These are phyloP conservation scores for Fusarium zealandicum DNA, from an alignment of 2,329 filamentous ascomycete genomes.

Conservation along the genomic window DNA sequence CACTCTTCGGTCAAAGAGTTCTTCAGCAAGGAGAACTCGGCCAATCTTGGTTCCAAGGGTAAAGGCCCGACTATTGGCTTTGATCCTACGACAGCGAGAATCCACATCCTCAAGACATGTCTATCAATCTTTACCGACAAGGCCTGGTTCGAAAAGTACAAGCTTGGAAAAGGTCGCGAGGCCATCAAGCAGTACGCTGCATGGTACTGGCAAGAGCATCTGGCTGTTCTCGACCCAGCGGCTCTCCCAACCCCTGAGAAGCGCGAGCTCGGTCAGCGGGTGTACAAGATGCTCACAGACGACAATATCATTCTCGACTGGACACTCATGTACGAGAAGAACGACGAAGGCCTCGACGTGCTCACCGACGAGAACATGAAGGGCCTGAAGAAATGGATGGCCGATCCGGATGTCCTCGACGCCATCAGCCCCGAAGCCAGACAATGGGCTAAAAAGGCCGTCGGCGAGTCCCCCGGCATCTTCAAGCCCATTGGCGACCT, in stretches of 20 bases:
- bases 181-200: constrained; percentile 51
- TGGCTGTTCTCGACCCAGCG: constrained; percentile 45
- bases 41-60: constrained; percentile 17
- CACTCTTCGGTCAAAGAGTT: constrained; percentile 51
- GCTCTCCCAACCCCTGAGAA: constrained; percentile 43
- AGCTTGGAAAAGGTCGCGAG: constrained; percentile 40
- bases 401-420: constrained; percentile 44
- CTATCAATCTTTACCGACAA: constrained; percentile 50
- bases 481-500: constrained; percentile 49
- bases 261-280: constrained; percentile 43
- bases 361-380: constrained; percentile 50
- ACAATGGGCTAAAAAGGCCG: constrained; percentile 42
- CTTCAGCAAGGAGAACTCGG: constrained; percentile 46
- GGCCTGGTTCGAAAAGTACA: constrained; percentile 40
- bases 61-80: constrained; percentile 45
- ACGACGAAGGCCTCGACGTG: constrained; percentile 52
- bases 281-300: constrained; percentile 50
- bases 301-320: constrained; percentile 49
- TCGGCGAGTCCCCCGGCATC: constrained; percentile 41
- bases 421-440: constrained; percentile 42
- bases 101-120: constrained; percentile 50
- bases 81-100: constrained; percentile 44
- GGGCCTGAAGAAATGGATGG: constrained; percentile 48
- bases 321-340: constrained; percentile 51
- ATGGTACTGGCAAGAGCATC: constrained; percentile 56